Percentiles rank a stretch among this genome's conserved stretches.
phyloP scores from a whole-genome alignment of 306 rosid genomes.

The Astragalus membranaceus region DNA sequence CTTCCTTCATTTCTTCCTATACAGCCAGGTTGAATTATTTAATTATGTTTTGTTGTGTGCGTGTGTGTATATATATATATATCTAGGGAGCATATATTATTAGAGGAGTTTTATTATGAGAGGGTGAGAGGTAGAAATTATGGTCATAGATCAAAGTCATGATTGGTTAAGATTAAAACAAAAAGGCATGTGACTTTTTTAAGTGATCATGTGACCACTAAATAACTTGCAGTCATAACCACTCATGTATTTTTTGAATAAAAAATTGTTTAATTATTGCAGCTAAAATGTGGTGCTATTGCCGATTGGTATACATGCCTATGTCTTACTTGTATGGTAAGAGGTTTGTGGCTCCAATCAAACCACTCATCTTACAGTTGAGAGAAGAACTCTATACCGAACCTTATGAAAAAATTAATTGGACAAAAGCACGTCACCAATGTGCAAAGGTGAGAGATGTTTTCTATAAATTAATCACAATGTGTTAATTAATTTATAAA shows the following conservation, averaged over 20 bases:
- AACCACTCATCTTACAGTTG: conserved; percentile 52
- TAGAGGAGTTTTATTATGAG: too few species aligned
- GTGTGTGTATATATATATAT: too few species aligned
- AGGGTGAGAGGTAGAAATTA: too few species aligned
- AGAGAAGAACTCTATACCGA: conserved; percentile 45
- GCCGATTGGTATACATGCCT: conserved; percentile 69
- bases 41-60: too few species aligned
- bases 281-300: conserved; percentile 82
- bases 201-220: too few species aligned
- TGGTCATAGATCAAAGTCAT: too few species aligned
- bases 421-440: conserved; percentile 54
- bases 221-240: too few species aligned
- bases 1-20: conserved; percentile 69
- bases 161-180: too few species aligned
- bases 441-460: conserved; percentile 40
- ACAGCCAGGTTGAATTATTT: conserved; percentile 43
- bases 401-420: conserved; percentile 44
- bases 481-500: background rate
- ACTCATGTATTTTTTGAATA: too few species aligned
- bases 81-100: too few species aligned
- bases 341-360: conserved; percentile 63
- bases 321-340: conserved; percentile 77
- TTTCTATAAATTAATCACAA: background rate
- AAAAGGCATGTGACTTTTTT: too few species aligned
- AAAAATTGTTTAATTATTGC: background rate